Evolutionary conservation across 176 grass and related monocot genomes (phyloP).

Genomic region (Musa beccarii): DNA sequence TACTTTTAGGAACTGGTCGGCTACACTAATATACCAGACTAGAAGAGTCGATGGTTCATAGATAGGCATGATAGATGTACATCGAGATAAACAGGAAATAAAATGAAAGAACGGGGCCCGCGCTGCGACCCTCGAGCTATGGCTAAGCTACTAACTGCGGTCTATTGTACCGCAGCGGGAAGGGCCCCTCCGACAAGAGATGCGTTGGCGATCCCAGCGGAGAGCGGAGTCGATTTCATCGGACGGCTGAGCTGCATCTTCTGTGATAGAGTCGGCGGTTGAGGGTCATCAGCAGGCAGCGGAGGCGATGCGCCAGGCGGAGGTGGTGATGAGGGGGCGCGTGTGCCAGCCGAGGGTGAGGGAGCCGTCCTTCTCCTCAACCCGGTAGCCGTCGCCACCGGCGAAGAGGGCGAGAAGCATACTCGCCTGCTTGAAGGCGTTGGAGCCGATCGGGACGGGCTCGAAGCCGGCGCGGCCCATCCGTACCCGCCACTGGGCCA

Average conservation of each 20-base stretch:
- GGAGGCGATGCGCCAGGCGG: slow-evolving; percentile 15
- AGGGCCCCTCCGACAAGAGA: too few species aligned
- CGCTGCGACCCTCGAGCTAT: too few species aligned
- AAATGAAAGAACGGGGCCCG: neutral
- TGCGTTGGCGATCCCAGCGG: too few species aligned
- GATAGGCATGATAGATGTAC: neutral
- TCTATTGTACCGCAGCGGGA: too few species aligned
- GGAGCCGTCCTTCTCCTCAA: neutral
- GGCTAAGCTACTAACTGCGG: too few species aligned
- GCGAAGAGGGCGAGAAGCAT: slow-evolving; percentile 1
- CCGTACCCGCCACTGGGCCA: slow-evolving; percentile 25
- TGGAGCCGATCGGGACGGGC: slow-evolving; percentile 22
- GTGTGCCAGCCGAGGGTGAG: slow-evolving; percentile 26
- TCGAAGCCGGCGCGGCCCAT: slow-evolving; percentile 26
- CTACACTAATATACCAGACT: neutral
- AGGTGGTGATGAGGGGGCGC: slow-evolving; percentile 23
- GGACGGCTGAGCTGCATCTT: slow-evolving; percentile 2
- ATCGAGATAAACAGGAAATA: too few species aligned
- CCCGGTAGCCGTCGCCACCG: neutral
- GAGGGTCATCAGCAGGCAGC: neutral
- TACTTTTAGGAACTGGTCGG: neutral
- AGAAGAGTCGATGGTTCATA: neutral
- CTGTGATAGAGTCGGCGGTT: neutral
- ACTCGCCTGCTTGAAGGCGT: neutral
- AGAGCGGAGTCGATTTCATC: neutral